Evolutionary conservation across 208 protist species (phyloP).

Genomic region (Entamoeba histolytica): DNA sequence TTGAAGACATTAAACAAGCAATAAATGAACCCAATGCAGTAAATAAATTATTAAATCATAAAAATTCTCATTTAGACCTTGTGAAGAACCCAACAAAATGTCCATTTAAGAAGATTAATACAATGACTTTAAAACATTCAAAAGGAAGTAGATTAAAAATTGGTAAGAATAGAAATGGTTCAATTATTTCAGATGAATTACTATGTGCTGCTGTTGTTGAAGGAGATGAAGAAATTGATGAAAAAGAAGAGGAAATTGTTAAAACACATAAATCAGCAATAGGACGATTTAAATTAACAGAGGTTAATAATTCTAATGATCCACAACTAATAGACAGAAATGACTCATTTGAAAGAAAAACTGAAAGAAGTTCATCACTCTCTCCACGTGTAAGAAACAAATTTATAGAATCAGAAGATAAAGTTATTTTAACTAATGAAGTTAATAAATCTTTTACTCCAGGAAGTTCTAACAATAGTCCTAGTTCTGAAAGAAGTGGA

Average conservation of each 20-base stretch:
- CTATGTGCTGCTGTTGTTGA: no score
- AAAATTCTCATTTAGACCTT: not conserved
- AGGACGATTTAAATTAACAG: no score
- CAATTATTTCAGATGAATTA: not conserved
- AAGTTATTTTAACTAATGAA: not conserved
- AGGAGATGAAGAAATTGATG: no score
- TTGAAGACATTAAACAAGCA: not conserved
- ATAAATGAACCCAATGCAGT: not conserved
- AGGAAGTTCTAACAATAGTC: no score
- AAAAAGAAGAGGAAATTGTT: no score
- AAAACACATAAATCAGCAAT: no score
- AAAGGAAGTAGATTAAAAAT: not conserved
- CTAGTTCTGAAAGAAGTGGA: no score
- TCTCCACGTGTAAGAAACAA: not conserved
- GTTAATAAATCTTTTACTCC: no score
- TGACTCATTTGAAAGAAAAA: no score
- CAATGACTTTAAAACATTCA: not conserved
- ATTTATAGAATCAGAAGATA: not conserved
- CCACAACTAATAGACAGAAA: no score
- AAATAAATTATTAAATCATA: not conserved
- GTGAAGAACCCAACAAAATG: not conserved
- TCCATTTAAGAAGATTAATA: not conserved
- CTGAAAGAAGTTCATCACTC: not conserved
- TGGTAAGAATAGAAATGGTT: not conserved
- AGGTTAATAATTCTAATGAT: no score